A percentile compares a stretch with the other conserved stretches of the same genome.
phyloP scores from a whole-genome alignment of 1,284 basidiomycete species.

The Athelia sp. region DNA sequence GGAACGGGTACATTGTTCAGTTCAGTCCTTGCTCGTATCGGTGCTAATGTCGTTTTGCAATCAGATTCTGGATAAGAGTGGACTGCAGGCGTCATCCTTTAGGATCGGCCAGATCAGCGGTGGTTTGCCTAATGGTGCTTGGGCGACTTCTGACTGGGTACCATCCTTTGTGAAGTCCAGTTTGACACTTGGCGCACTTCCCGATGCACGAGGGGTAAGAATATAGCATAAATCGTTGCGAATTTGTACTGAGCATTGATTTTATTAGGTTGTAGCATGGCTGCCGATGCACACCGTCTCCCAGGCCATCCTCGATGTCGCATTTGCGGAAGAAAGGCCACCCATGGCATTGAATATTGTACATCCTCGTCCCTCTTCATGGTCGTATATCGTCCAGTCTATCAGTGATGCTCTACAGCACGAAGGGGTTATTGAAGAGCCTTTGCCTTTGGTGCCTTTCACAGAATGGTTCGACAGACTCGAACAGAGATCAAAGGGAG shows the following conservation, averaged over 20 bases:
- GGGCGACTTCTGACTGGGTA: constrained; percentile 21
- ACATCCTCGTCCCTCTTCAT: constrained; percentile 29
- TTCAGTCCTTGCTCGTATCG: too few relatives aligned
- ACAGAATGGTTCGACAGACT: constrained; percentile 25
- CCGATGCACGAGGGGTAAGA: constrained; percentile 8
- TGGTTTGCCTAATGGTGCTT: constrained; percentile 15
- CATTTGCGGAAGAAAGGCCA: constrained; percentile 10
- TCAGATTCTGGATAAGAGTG: constrained; percentile 22
- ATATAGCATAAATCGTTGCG: neutral
- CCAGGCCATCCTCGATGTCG: constrained; percentile 24
- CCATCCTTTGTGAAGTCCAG: constrained; percentile 21
- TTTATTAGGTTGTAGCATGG: neutral
- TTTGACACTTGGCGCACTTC: constrained; percentile 11
- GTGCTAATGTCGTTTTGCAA: too few relatives aligned
- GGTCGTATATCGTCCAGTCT: constrained; percentile 20
- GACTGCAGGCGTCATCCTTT: constrained; percentile 19
- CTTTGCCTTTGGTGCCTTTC: constrained; percentile 23
- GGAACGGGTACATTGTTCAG: constrained; percentile 21
- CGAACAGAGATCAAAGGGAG: constrained; percentile 12
- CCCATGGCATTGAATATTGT: constrained; percentile 27
- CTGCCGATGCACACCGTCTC: constrained; percentile 14
- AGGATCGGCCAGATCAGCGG: constrained; percentile 20
- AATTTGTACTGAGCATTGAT: neutral
- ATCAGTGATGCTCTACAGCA: constrained; percentile 18
- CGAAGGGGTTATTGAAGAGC: constrained; percentile 6